Evolutionary conservation across 305 asterid genomes (phyloP).

Genomic region (Solanum hybrid): DNA sequence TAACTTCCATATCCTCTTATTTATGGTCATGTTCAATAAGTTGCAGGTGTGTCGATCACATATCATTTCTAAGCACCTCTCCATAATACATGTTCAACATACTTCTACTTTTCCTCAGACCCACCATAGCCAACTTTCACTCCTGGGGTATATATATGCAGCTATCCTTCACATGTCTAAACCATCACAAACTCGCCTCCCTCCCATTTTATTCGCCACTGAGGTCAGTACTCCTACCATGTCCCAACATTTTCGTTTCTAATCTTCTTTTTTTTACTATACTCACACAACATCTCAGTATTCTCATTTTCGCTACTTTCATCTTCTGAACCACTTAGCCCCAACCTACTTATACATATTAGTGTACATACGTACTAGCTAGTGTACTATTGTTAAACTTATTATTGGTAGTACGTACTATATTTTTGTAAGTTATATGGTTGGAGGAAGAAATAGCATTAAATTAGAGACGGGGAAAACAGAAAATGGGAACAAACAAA

Average conservation of each 20-base stretch:
- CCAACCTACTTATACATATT: not conserved
- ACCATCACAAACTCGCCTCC: not conserved
- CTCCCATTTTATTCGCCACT: fast-evolving
- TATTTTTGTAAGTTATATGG: not conserved
- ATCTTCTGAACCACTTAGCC: not conserved
- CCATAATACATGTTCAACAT: fast-evolving
- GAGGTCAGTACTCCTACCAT: not conserved
- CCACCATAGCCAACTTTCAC: not conserved
- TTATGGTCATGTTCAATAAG: not conserved
- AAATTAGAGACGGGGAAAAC: not conserved
- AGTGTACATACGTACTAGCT: not conserved
- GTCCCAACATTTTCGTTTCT: fast-evolving
- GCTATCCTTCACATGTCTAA: not conserved
- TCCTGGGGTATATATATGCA: too few relatives aligned
- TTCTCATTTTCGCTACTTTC: fast-evolving
- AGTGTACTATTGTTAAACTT: not conserved
- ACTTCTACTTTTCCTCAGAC: not conserved
- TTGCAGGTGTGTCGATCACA: not conserved
- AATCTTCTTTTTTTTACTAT: fast-evolving
- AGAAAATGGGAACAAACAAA: not conserved
- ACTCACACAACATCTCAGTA: not conserved
- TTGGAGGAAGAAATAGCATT: not conserved
- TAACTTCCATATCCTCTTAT: too few relatives aligned
- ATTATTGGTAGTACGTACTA: not conserved
- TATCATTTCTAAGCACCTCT: not conserved